Base-by-base conservation (phyloP, 2,329 filamentous ascomycete species). In the Aspergillus pseudonomiae region DNA sequence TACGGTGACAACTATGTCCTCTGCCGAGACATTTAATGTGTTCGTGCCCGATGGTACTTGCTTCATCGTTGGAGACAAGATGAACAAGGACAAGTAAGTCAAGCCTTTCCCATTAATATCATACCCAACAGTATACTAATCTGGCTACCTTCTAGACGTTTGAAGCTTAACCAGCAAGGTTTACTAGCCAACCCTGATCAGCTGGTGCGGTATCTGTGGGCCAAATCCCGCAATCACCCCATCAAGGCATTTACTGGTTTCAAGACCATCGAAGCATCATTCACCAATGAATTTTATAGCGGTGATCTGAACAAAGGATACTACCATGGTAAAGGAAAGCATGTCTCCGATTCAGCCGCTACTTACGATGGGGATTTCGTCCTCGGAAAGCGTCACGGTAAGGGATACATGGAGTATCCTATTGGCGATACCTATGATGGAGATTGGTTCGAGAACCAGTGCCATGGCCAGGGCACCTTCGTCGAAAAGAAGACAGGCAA, bases 401-500 rank as follows among this genome's bases (percentile, higher is more conserved):
- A 83, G 58, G 87, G 87, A 57, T 79, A 79, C 14, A 85, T 88
- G 80, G 84, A 81, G 6, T 88, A 87, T 73, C 81, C 84, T 30
- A 87, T 81, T 9, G 81, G 82, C 14, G 82, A 84, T 63, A 79
- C 75, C 6, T 84, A 83, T 65, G 75, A 79, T 12, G 81, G 81
- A 14, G 79, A 80, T 61, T 83, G 81, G 81, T 69, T 74, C 30
- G 76, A 81, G 28, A 79, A 81, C 66, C 74, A 80, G 48, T 78
- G 77, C 30, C 83, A 88, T 66, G 87, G 87, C 4, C 81, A 85
- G 28, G 87, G 87, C 34, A 85, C 82, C 1, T 85, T 84, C 63
- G 78, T 85, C 36, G 85, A 88, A 67, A 80, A 79, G 36, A 79
- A 82, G 54, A 88, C 84, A 0, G 85, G 85, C 54, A 88, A 89